phyloP scores from a whole-genome alignment of 148 eudicot genomes.

The Nepenthes gracilis region DNA sequence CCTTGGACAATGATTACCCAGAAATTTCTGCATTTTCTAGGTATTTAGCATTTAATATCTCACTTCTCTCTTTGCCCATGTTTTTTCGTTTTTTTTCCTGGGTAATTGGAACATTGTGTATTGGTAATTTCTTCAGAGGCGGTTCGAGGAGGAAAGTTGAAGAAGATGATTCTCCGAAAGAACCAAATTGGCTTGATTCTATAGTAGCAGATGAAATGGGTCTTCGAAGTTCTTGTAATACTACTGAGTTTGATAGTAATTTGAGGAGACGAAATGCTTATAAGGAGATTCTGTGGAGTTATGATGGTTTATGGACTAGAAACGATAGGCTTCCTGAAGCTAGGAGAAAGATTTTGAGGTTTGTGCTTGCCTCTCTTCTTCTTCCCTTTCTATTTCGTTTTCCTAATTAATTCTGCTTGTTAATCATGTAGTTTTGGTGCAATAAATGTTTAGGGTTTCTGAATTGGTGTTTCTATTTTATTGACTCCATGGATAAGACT shows the following conservation, averaged over 20 bases:
- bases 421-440: no score
- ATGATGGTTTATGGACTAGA: conserved; percentile 26
- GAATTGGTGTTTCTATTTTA: no score
- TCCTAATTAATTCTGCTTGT: no score
- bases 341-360: conserved; percentile 56
- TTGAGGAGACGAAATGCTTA: conserved; percentile 25
- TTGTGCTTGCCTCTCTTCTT: background rate
- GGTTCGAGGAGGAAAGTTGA: background rate
- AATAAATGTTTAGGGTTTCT: no score
- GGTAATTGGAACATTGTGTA: no score
- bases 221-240: background rate
- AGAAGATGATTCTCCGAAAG: background rate
- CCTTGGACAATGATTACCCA: no score
- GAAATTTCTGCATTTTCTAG: no score
- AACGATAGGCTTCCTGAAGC: conserved; percentile 36
- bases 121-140: no score
- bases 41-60: no score
- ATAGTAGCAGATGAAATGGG: background rate
- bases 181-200: no score
- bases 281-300: conserved; percentile 30
- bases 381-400: background rate
- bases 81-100: no score
- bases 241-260: conserved; percentile 19
- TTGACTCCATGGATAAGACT: background rate
- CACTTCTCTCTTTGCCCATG: no score